Evolutionary conservation across 2,329 filamentous ascomycete species (phyloP), one percentile per base, ranked within the genome.

Genomic region (Fusarium scirpi): DNA sequence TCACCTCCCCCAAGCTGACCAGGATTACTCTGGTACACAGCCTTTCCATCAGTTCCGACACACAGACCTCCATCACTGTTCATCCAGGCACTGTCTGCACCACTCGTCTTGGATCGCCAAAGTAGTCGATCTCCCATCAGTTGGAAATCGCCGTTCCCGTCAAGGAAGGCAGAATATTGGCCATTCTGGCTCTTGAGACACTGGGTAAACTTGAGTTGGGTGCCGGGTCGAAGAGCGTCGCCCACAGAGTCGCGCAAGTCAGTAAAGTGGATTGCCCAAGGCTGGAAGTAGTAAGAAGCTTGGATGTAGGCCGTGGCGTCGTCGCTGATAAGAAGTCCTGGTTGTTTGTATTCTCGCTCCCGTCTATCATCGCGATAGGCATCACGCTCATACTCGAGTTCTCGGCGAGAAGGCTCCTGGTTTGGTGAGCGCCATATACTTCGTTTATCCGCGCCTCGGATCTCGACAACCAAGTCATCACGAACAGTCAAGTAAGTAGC

Each of bases 401-500:
- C 18, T 38, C 2, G 0, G 6, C 18, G 34, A 38, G 34, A n/a
- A n/a, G 18, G 34, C 34, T 38, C 10, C 10, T 4, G 18, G 0
- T 2, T n/a, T 1, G 34, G 34, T 4, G 34, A 38, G 34, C 18
- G 1, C 18, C 34, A 38, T 10, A 38, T 38, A n/a, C 34, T 38
- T 12, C 34, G 34, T 18, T 38, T 38, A 38, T 38, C 34, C 1
- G 10, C 34, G 2, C 34, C 34, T 0, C n/a, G 34, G 0, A 38
- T 38, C 1, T 38, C 18, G 1, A 38, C 2, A 0, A n/a, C 10
- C 34, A 38, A n/a, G 10, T 38, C 34, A 0, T 1, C 34, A 0
- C 10, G 18, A 38, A 38, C 34, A n/a, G 34, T 38, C 0, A 38
- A 0, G 4, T 38, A 38, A 38, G 34, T 38, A 1, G 34, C 34